phyloP scores from a whole-genome alignment of 129 eudicot species.

The Saussurea involucrata region DNA sequence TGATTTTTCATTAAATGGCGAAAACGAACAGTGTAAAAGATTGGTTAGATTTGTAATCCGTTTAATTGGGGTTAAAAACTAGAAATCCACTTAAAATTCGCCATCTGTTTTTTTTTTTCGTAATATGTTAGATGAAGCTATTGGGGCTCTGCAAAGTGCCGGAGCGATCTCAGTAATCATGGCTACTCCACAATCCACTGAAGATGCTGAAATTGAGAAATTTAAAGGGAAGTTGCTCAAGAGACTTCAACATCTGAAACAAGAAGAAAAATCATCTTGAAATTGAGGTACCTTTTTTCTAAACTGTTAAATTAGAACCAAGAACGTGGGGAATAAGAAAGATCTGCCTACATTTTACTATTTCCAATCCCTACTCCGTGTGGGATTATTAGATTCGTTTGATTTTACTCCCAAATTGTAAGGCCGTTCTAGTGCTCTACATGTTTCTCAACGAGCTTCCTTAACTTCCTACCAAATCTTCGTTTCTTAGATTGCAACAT shows the following conservation, averaged over 20 bases:
- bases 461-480: neutral
- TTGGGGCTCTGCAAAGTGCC: constrained; percentile 56
- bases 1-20: neutral
- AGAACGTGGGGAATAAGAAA: neutral
- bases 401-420: neutral
- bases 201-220: constrained; percentile 54
- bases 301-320: neutral
- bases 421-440: neutral
- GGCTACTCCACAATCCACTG: constrained; percentile 54
- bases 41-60: neutral
- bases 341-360: neutral
- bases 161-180: constrained; percentile 71
- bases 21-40: neutral
- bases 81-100: neutral
- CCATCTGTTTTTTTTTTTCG: neutral
- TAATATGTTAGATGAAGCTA: constrained; percentile 60
- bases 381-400: neutral
- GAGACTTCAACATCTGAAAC: constrained; percentile 50
- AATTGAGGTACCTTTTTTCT: constrained; percentile 1
- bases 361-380: neutral
- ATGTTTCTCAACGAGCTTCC: neutral
- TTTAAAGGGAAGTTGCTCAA: constrained; percentile 58
- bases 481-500: neutral
- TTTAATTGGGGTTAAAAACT: neutral
- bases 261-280: constrained; percentile 14